These are phyloP conservation scores for Pouteria glomerata DNA, from an alignment of 148 eudicot genomes.

Conservation along the genomic window DNA sequence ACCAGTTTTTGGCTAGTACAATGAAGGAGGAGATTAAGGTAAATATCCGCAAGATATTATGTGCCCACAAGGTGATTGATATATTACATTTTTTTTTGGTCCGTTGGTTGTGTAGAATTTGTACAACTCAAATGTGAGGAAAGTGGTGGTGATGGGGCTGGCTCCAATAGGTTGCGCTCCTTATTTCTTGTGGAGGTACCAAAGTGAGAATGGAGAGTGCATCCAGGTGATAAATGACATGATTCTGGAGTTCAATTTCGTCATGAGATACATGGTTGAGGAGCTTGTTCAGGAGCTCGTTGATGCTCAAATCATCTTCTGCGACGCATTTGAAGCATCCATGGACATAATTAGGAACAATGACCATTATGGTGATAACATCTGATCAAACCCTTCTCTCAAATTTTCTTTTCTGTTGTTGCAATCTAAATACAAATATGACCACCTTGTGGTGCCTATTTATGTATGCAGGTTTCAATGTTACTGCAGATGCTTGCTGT, in stretches of 20 bases:
- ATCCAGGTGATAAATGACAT: constrained; percentile 68
- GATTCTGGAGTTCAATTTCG: constrained; percentile 81
- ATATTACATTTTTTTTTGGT: no score
- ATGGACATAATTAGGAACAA: constrained; percentile 68
- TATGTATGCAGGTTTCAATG: constrained; percentile 72
- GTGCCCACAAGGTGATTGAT: no score
- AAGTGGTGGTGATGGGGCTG: constrained; percentile 78
- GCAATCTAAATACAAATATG: background rate
- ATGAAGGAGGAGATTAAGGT: constrained; percentile 79
- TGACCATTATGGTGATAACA: constrained; percentile 48
- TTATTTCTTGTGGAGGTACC: constrained; percentile 64
- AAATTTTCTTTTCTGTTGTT: background rate
- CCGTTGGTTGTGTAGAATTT: constrained; percentile 58
- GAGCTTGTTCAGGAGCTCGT: constrained; percentile 55
- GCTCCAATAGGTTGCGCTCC: constrained; percentile 97
- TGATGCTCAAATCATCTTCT: constrained; percentile 57
- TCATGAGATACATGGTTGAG: constrained; percentile 55
- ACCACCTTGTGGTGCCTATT: background rate
- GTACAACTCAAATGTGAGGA: constrained; percentile 55
- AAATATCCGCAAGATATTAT: background rate
- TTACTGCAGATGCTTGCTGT: constrained; percentile 72
- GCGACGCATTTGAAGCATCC: constrained; percentile 70
- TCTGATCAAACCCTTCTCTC: background rate
- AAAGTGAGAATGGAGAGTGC: constrained; percentile 67
- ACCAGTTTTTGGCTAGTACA: constrained; percentile 56